These are phyloP conservation scores for Naganishia vaughanmartiniae DNA, from an alignment of 768 basidiomycete species.

Conservation along the genomic window DNA sequence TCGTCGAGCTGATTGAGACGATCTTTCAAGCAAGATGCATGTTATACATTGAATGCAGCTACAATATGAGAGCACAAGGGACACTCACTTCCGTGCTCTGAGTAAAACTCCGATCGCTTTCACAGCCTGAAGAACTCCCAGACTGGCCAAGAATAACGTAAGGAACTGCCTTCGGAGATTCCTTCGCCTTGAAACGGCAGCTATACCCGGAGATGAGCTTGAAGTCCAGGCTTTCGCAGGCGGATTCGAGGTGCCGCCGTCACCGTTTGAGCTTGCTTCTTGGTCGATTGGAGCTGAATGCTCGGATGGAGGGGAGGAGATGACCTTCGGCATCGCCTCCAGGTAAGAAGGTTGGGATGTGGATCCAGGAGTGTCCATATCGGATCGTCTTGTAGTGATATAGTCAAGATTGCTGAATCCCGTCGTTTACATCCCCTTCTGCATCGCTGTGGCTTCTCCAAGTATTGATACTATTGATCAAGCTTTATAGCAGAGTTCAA, in stretches of 20 bases:
- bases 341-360: conserved; percentile 5
- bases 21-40: not conserved
- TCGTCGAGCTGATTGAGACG: not conserved
- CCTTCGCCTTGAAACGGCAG: not conserved
- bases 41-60: not conserved
- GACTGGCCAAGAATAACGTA: not conserved
- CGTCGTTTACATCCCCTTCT: not conserved
- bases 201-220: not conserved
- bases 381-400: not conserved
- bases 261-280: not conserved
- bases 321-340: not conserved
- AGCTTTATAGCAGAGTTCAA: not conserved
- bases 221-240: not conserved
- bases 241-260: not conserved
- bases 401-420: not conserved
- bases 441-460: not conserved
- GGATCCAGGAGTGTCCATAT: not conserved
- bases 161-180: not conserved
- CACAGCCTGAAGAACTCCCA: conserved; percentile 2
- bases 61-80: too few species aligned
- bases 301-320: not conserved
- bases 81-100: not conserved
- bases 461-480: not conserved
- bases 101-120: conserved; percentile 1
- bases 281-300: not conserved